Evolutionary conservation across 257 asterid species (phyloP).

Genomic region (Verbascum thapsus): DNA sequence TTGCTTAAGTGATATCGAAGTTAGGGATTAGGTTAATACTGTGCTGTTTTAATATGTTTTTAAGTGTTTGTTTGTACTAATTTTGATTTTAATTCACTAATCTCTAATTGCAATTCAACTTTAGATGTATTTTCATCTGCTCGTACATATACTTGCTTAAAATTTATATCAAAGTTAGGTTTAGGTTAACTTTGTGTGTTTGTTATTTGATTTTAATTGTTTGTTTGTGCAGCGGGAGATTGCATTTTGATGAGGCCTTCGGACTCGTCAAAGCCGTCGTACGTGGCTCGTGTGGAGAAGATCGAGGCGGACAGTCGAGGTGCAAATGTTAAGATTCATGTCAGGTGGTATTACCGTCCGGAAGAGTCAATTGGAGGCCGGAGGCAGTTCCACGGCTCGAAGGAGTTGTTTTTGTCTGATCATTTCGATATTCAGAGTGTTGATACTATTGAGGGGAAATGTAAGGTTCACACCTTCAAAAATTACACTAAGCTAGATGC

Average conservation of each 20-base stretch:
- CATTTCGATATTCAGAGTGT: constrained; percentile 88
- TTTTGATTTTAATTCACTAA: too few relatives aligned
- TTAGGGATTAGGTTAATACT: too few relatives aligned
- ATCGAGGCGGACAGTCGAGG: constrained; percentile 89
- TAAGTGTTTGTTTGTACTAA: too few relatives aligned
- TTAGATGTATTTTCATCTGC: too few relatives aligned
- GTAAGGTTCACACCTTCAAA: constrained; percentile 85
- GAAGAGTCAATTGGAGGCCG: constrained; percentile 97
- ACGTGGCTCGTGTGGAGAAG: constrained; percentile 84
- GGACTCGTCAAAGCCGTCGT: constrained; percentile 81
- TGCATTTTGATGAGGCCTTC: constrained; percentile 86
- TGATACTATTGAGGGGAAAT: constrained; percentile 85
- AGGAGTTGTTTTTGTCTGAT: constrained; percentile 90
- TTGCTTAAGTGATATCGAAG: constrained; percentile 41
- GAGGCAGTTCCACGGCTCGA: constrained; percentile 85
- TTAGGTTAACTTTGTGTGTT: background rate
- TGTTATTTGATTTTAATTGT: background rate
- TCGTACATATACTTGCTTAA: too few relatives aligned
- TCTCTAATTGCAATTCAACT: too few relatives aligned
- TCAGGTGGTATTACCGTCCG: constrained; percentile 96
- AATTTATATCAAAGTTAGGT: background rate
- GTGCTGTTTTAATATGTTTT: too few relatives aligned
- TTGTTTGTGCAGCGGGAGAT: constrained; percentile 72
- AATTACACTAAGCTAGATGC: constrained; percentile 86
- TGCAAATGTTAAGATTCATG: constrained; percentile 65